Evolutionary conservation across 257 asterid species (phyloP).

Genomic region (Nicotiana obtusifolia): DNA sequence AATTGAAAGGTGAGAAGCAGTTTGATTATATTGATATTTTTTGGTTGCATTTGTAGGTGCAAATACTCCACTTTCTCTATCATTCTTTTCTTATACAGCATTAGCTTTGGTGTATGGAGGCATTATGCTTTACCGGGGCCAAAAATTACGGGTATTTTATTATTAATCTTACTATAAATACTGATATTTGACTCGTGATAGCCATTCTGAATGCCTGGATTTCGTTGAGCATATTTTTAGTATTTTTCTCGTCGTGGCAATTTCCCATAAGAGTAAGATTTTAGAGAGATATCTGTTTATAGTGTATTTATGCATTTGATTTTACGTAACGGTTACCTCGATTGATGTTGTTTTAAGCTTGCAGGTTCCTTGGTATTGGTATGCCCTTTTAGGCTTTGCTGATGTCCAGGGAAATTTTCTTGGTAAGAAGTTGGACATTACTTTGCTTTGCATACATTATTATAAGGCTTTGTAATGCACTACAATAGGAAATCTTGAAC

Average conservation of each 20-base stretch:
- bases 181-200: too few species aligned
- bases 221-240: too few species aligned
- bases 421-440: constrained; percentile 27
- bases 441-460: not conserved
- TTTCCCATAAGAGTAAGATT: too few species aligned
- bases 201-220: too few species aligned
- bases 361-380: constrained; percentile 85
- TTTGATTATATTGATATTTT: not conserved
- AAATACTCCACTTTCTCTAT: constrained; percentile 60
- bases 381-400: constrained; percentile 46
- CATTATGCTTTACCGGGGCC: constrained; percentile 48
- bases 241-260: too few species aligned
- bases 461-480: not conserved
- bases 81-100: constrained; percentile 50
- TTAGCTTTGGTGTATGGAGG: constrained; percentile 61
- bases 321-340: not conserved
- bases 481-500: not conserved
- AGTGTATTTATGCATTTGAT: not conserved
- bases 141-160: constrained; percentile 43
- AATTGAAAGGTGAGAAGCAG: not conserved
- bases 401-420: constrained; percentile 77
- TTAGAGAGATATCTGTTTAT: too few species aligned
- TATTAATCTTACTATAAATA: too few species aligned
- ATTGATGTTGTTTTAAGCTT: not conserved
- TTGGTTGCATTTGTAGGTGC: constrained; percentile 32